A percentile compares a stretch with the other conserved stretches of the same genome.
Evolutionary conservation across 1,139 yeast species (phyloP).

Genomic region (Hemisphaericaspora xylanilytica): DNA sequence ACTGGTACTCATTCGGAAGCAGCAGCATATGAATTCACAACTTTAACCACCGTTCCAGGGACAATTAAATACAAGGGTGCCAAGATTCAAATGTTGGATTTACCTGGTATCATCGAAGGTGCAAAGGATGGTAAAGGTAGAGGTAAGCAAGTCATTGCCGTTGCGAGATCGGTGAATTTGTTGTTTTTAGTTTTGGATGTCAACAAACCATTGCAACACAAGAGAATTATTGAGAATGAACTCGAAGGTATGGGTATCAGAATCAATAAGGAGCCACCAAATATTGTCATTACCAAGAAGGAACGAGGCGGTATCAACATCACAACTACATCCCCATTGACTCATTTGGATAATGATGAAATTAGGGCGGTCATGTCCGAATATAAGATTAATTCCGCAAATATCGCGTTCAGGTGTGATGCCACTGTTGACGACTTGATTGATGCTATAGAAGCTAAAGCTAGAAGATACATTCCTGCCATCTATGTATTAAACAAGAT

Average conservation of each 20-base stretch:
- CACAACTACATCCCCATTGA: conserved; percentile 89
- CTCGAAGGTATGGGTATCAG: conserved; percentile 97
- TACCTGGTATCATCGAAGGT: conserved; percentile 98
- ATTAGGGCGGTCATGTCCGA: conserved; percentile 95
- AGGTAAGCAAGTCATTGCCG: conserved; percentile 98
- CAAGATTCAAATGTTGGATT: conserved; percentile 93
- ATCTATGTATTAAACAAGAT: conserved; percentile 91
- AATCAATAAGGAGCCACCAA: conserved; percentile 88
- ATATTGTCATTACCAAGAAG: conserved; percentile 84
- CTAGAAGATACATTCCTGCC: conserved; percentile 93
- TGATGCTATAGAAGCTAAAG: conserved; percentile 87
- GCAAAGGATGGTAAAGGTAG: conserved; percentile 99
- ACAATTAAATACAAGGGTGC: conserved; percentile 95
- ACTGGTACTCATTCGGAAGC: conserved; percentile 97
- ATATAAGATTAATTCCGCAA: conserved; percentile 94
- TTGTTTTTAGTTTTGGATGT: conserved; percentile 93
- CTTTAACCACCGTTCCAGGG: conserved; percentile 97
- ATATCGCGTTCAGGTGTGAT: conserved; percentile 92
- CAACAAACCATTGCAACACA: conserved; percentile 91
- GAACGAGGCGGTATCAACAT: conserved; percentile 95
- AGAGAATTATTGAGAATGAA: conserved; percentile 89
- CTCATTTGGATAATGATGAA: conserved; percentile 88
- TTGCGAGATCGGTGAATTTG: conserved; percentile 92
- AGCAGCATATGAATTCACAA: conserved; percentile 96
- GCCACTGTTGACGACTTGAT: conserved; percentile 95